Conservation (phyloP, 2,329 filamentous ascomycete genomes). For the Colletotrichum chrysophilum region DNA sequence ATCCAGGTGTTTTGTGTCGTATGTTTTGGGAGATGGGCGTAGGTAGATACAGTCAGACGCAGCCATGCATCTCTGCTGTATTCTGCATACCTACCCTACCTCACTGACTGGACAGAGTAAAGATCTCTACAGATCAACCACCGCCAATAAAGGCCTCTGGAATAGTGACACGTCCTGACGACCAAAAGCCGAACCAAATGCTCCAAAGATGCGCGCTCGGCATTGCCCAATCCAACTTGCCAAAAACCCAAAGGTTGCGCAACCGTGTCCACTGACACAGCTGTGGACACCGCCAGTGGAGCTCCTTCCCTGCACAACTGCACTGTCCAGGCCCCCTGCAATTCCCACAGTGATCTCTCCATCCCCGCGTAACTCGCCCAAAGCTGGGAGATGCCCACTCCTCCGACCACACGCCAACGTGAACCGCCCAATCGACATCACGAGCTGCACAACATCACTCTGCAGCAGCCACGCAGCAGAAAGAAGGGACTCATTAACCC, state of each 20-base stretch:
- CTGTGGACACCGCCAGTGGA: background rate
- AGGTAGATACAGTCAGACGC: background rate
- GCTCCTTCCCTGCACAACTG: background rate
- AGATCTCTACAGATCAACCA: background rate
- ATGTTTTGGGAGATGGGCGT: no score
- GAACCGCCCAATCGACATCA: background rate
- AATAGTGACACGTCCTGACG: background rate
- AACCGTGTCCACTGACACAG: slow-evolving; percentile 14
- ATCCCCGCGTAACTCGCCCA: background rate
- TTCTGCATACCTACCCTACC: background rate
- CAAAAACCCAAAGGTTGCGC: background rate
- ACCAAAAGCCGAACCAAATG: background rate
- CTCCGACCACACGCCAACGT: background rate
- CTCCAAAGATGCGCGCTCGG: background rate
- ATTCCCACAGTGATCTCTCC: slow-evolving; percentile 6
- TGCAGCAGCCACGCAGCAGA: background rate
- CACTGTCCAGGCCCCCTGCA: background rate
- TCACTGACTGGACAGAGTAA: background rate
- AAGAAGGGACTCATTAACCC: background rate
- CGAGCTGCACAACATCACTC: background rate
- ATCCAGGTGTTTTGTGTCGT: background rate
- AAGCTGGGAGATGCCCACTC: background rate
- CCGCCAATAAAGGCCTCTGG: background rate
- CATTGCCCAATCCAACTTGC: background rate
- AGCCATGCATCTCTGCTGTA: background rate